Evolutionary conservation across 192 early-diverging fungal genomes (phyloP).

Genomic region (Coemansia sp.): DNA sequence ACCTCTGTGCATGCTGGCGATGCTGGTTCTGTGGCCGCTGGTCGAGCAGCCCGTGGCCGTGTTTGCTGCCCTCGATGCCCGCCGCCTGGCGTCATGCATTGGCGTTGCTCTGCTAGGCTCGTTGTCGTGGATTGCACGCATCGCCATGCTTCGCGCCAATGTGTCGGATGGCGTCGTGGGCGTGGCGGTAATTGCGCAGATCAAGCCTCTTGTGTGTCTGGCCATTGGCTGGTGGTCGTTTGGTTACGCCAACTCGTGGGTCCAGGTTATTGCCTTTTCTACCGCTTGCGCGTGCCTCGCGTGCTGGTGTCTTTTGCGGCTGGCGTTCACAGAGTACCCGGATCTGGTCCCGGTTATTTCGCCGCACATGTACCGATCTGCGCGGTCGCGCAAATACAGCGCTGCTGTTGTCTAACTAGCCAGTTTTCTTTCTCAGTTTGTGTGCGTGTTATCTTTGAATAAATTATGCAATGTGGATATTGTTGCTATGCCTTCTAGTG

Average conservation of each 20-base stretch:
- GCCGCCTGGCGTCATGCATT: conserved; percentile 4
- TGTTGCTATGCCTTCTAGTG: no score
- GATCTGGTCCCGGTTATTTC: background rate
- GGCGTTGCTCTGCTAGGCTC: conserved; percentile 31
- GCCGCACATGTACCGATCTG: background rate
- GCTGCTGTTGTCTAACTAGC: background rate
- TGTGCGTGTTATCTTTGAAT: no score
- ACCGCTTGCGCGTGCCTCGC: background rate
- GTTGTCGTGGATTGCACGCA: conserved; percentile 10
- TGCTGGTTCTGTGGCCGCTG: conserved; percentile 40
- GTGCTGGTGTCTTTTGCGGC: conserved; percentile 3
- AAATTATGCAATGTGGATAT: no score
- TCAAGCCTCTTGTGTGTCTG: conserved; percentile 23
- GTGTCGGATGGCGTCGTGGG: conserved; percentile 28
- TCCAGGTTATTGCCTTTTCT: conserved; percentile 24
- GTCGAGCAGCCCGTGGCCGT: conserved; percentile 23
- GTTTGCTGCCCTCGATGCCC: conserved; percentile 11
- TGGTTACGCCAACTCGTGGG: conserved; percentile 15
- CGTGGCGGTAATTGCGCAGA: conserved; percentile 19
- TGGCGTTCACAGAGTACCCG: background rate
- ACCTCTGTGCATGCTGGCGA: conserved; percentile 30
- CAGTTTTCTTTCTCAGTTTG: background rate
- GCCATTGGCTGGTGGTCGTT: conserved; percentile 48
- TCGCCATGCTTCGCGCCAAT: conserved; percentile 19
- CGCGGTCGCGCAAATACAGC: conserved; percentile 1